A percentile compares a stretch with the other conserved stretches of the same genome.
Conservation (phyloP, 2,329 filamentous ascomycete species). For the Orbilia oligospora region DNA sequence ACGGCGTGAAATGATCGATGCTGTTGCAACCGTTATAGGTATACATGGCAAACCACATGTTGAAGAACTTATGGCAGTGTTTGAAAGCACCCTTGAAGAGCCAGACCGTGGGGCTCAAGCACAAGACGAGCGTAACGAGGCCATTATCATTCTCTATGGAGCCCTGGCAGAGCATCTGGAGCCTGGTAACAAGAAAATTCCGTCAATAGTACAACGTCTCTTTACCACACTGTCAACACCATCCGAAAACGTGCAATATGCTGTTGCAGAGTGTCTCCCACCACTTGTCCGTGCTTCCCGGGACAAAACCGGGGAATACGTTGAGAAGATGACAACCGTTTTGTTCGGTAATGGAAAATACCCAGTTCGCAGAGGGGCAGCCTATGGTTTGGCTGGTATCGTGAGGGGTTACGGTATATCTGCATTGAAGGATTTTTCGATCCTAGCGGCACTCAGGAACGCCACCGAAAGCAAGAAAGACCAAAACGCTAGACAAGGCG, state of each 20-base stretch:
- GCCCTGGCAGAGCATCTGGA: constrained; percentile 90
- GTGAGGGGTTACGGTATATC: constrained; percentile 88
- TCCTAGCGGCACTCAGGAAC: constrained; percentile 83
- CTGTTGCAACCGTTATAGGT: constrained; percentile 84
- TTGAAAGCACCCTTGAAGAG: constrained; percentile 88
- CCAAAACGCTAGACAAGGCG: constrained; percentile 86
- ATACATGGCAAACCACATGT: constrained; percentile 84
- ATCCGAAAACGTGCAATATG: constrained; percentile 96
- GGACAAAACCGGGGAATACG: constrained; percentile 83
- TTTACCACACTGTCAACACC: constrained; percentile 91
- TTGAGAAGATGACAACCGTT: constrained; percentile 83
- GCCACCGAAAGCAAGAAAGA: constrained; percentile 98
- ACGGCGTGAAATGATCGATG: constrained; percentile 90
- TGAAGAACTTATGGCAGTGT: constrained; percentile 90
- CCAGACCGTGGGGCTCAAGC: constrained; percentile 85
- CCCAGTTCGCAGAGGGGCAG: constrained; percentile 90
- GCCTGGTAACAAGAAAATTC: constrained; percentile 86
- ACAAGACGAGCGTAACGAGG: constrained; percentile 93
- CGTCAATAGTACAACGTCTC: constrained; percentile 87
- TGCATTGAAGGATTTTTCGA: constrained; percentile 84
- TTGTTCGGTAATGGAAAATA: constrained; percentile 92
- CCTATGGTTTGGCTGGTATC: constrained; percentile 92
- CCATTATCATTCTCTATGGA: constrained; percentile 97
- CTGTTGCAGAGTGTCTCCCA: constrained; percentile 92
- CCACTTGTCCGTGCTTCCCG: constrained; percentile 87